A percentile compares a stretch with the other conserved stretches of the same genome.
Conservation (phyloP, 805 yeast species). For the Sugiyamaella valdiviana region DNA sequence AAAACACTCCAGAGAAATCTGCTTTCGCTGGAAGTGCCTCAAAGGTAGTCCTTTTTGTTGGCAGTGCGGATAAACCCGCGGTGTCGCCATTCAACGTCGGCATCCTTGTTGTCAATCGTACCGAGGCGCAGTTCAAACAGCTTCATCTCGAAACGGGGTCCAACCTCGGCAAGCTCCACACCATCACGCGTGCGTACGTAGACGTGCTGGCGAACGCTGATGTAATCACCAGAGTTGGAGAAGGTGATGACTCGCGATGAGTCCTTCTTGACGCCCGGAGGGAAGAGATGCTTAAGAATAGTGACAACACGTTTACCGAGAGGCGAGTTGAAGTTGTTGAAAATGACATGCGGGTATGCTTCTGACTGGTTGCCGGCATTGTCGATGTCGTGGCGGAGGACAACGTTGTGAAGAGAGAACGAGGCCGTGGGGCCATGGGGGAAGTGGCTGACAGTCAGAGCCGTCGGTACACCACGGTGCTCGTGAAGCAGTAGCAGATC, state of each 20-base stretch:
- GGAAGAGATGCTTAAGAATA: conserved; percentile 81
- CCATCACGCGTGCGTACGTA: conserved; percentile 82
- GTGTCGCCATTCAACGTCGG: conserved; percentile 96
- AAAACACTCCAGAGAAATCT: neutral
- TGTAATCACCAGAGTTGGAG: conserved; percentile 83
- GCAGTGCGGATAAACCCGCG: conserved; percentile 93
- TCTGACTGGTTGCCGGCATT: conserved; percentile 85
- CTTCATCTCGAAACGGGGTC: conserved; percentile 98
- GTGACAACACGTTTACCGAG: conserved; percentile 79
- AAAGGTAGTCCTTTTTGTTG: conserved; percentile 83
- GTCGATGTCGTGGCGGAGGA: conserved; percentile 83
- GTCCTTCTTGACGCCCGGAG: conserved; percentile 93
- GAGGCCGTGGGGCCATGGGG: conserved; percentile 98
- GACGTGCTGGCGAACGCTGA: conserved; percentile 91
- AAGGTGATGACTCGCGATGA: conserved; percentile 89
- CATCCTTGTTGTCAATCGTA: conserved; percentile 89
- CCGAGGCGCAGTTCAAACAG: conserved; percentile 84
- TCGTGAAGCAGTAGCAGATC: conserved; percentile 87
- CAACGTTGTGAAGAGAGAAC: conserved; percentile 91
- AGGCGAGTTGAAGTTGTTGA: conserved; percentile 77
- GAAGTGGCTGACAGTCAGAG: conserved; percentile 85
- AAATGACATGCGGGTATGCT: conserved; percentile 87
- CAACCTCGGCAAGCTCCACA: conserved; percentile 91
- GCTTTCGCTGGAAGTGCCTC: conserved; percentile 8
- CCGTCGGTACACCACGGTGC: conserved; percentile 97